phyloP scores from a whole-genome alignment of 2,329 filamentous ascomycete genomes.

The Amesomyces nigricolor region DNA sequence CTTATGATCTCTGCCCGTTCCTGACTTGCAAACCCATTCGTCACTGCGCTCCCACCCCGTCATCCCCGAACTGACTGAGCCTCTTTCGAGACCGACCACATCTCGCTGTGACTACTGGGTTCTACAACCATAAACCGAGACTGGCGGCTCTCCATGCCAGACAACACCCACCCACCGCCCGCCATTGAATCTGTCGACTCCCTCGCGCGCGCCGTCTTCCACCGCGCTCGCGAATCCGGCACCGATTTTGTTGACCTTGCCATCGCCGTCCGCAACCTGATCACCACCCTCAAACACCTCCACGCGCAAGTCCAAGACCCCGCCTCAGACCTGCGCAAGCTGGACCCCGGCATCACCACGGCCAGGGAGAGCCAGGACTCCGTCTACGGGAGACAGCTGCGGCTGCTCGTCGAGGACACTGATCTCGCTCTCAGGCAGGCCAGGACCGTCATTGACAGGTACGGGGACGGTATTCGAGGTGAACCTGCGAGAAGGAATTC shows the following conservation, averaged over 20 bases:
- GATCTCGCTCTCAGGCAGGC: conserved; percentile 51
- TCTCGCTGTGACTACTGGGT: background rate
- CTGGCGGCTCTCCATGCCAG: conserved; percentile 27
- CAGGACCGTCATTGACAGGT: conserved; percentile 46
- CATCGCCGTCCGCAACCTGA: conserved; percentile 46
- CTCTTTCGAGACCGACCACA: background rate
- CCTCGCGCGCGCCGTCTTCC: conserved; percentile 50
- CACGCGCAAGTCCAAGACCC: conserved; percentile 52
- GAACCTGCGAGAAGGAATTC: conserved; percentile 19
- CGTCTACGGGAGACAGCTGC: conserved; percentile 46
- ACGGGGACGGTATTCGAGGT: conserved; percentile 29
- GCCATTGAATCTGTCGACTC: conserved; percentile 52
- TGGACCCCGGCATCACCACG: conserved; percentile 21
- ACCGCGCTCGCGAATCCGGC: conserved; percentile 46
- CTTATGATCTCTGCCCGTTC: background rate
- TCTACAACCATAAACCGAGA: background rate
- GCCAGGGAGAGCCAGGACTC: conserved; percentile 27
- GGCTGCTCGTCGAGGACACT: conserved; percentile 49
- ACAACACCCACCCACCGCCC: conserved; percentile 31
- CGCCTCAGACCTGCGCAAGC: conserved; percentile 48
- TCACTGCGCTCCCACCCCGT: background rate
- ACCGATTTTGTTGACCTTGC: conserved; percentile 47
- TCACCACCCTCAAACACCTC: conserved; percentile 52
- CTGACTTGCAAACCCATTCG: background rate
- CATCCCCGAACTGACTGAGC: conserved; percentile 2